Evolutionary conservation across 2,329 filamentous ascomycete genomes (phyloP).

Genomic region (Phialemoniopsis sp.): DNA sequence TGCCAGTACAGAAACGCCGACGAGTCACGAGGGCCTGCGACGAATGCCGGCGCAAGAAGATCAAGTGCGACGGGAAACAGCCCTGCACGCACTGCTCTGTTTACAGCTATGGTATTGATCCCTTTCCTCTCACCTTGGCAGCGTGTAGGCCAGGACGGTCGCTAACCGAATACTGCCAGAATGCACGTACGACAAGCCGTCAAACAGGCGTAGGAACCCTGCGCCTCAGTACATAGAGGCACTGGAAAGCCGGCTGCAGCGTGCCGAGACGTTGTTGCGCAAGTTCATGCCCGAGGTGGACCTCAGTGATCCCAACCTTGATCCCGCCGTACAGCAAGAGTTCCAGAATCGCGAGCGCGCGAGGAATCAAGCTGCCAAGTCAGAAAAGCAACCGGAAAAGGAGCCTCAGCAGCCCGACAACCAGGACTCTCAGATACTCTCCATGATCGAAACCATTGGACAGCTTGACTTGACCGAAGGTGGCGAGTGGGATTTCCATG

Average conservation of each 20-base stretch:
- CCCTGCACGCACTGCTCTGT: slow-evolving; percentile 95
- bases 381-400: slow-evolving; percentile 12
- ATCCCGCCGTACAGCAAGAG: slow-evolving; percentile 71
- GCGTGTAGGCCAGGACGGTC: too few relatives aligned
- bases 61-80: slow-evolving; percentile 83
- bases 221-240: slow-evolving; percentile 92
- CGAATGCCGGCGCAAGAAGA: slow-evolving; percentile 80
- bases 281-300: slow-evolving; percentile 81
- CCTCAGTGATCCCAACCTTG: slow-evolving; percentile 78
- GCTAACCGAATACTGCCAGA: slow-evolving; percentile 45
- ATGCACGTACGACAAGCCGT: slow-evolving; percentile 93
- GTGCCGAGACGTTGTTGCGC: slow-evolving; percentile 75
- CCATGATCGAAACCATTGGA: slow-evolving; percentile 92
- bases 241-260: slow-evolving; percentile 76
- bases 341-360: slow-evolving; percentile 51
- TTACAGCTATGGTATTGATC: slow-evolving; percentile 84
- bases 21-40: slow-evolving; percentile 79
- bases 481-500: slow-evolving; percentile 93
- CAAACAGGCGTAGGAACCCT: slow-evolving; percentile 84
- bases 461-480: slow-evolving; percentile 88
- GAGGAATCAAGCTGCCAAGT: slow-evolving; percentile 37
- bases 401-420: slow-evolving; percentile 26
- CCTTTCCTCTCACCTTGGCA: slow-evolving; percentile 13
- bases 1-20: slow-evolving; percentile 70
- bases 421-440: slow-evolving; percentile 74